Evolutionary conservation across 1,284 basidiomycete species (phyloP), one percentile per base, ranked within the genome.

Genomic region (Puccinia horiana): DNA sequence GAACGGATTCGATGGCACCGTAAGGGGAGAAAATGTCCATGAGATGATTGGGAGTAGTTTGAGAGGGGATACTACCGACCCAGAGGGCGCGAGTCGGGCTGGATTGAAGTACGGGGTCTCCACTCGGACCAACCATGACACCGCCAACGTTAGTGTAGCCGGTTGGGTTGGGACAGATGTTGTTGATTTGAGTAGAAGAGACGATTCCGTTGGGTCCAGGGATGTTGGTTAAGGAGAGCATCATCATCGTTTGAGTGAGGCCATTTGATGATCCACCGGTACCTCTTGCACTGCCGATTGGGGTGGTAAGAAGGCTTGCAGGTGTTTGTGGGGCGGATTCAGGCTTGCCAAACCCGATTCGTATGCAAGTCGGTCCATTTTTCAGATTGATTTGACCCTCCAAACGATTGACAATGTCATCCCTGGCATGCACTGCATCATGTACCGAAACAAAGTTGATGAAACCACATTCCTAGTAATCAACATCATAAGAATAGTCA

Each of bases 271-370:
- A 92, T 81, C 89, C 88, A n/a, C 88, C 84, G 37, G 92, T 92
- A 74, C 90, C 92, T 42, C 87, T 84, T 12, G 87, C 85, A 14
- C 86, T 85, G 0, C 44, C 58, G 26, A 65, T 47, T 18, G 44
- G 67, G 35, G 52, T 80, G 14, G 87, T 86, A 40, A 91, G 89
- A 75, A 86, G 84, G 84, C 93, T 94, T 47, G 92, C 92, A 42
- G 94, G 93, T 9, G 94, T 93, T 65, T 94, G 92, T 40, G 93
- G 94, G 11, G 94, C 93, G 85, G 94, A 95, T 85, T 97, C 95
- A 2, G 95, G 95, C 87, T 98, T 98, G 63, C 96, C 96, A 86
- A 96, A 99, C 5, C 97, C 97, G 85, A 99, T 95, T 67, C 96
- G 92, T 76, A 99, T 95, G 0, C 94, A 93, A 85, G 95, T 94